Base-by-base conservation (phyloP, 495 filamentous ascomycete genomes). In the Jackrogersella minutella region DNA sequence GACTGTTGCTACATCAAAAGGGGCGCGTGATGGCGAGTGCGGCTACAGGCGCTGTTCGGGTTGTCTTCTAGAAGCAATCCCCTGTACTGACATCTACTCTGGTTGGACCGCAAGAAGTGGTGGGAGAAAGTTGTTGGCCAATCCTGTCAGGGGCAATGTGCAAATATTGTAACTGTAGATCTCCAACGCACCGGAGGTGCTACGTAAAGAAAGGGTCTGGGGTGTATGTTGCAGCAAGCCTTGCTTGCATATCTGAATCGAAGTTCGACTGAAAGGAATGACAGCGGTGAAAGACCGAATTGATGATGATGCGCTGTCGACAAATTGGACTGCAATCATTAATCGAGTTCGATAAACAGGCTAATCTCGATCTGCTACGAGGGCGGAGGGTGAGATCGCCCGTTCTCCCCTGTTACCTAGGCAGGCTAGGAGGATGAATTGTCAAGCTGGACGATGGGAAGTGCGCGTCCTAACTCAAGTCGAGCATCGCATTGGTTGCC, bases 341-440 rank as follows among this genome's bases (percentile, higher is more conserved):
- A 19, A 44, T 46, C 41, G 11, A 57, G 49, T 60, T 53, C 34
- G 44, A 58, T 59, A 69, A 61, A 69, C 66, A 69, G 66, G 51
- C 66, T 69, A 69, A 69, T 69, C 66, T 69, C 66, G 43, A 69
- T 69, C 61, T 61, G 33, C 55, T 64, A 57, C 44, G 56, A 62
- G 36, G 46, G 33, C 50, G 60, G 54, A 60, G 51, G 66, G 40
- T 64, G 24, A 56, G 58, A 57, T 68, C 41, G 41, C 33, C 53
- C 53, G 43, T 16, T 46, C 14, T 43, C 13, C 50, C 44, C n/a
- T n/a, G n/a, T n/a, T n/a, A n/a, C n/a, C n/a, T n/a, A n/a, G n/a
- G n/a, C 64, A 37, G 26, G 31, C 17, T 46, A 16, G 24, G 39
- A 21, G 10, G 16, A 28, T 51, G 28, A 51, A 7, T 11, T 37